Evolutionary conservation across 2,329 filamentous ascomycete species (phyloP).

Genomic region (Trichophyton schoenleinii): DNA sequence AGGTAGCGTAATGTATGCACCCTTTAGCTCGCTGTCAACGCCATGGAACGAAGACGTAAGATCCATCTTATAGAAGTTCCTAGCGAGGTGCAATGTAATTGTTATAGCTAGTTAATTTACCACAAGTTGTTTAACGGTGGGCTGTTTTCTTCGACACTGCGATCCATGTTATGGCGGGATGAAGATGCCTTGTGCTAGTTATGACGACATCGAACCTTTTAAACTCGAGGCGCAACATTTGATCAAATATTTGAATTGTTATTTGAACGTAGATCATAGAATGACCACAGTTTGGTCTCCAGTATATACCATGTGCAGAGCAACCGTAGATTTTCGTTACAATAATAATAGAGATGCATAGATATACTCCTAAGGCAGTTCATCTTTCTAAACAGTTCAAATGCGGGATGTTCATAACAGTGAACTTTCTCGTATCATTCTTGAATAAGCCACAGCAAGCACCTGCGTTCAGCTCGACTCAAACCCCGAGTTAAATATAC

Average conservation of each 20-base stretch:
- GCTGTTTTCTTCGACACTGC: neutral
- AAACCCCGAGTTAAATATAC: no score
- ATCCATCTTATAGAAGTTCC: neutral
- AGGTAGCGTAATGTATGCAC: constrained; percentile 9
- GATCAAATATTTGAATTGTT: no score
- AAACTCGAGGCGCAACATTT: no score
- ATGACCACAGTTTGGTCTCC: no score
- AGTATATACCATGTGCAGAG: no score
- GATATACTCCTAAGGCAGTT: no score
- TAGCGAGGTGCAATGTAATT: neutral
- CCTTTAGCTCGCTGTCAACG: constrained; percentile 8
- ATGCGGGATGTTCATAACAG: neutral
- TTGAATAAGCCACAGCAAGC: neutral
- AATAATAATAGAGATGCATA: no score
- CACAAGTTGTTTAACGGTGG: no score
- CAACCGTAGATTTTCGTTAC: no score
- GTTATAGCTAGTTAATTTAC: neutral
- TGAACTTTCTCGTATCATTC: neutral
- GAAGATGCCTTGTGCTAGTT: neutral
- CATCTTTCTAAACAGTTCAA: no score
- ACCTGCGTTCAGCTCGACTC: no score
- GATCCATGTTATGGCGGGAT: neutral
- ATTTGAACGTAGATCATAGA: no score
- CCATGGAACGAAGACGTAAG: neutral
- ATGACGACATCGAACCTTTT: neutral